Conservation (phyloP, 1,139 yeast genomes). For the Pneumocystis wakefieldiae region DNA sequence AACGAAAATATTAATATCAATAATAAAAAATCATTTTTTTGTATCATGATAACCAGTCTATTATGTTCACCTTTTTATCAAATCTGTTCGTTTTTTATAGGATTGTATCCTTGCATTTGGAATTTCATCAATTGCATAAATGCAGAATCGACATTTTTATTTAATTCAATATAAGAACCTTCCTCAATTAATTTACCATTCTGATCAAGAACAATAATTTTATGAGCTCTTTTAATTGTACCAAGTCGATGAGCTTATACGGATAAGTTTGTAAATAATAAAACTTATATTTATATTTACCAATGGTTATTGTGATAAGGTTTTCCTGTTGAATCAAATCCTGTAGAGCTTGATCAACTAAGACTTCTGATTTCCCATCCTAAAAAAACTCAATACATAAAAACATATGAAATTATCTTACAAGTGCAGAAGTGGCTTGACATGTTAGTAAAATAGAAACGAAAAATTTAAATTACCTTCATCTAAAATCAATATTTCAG, state of each 20-base stretch:
- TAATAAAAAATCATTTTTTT: conserved; percentile 1
- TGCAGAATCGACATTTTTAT: conserved; percentile 47
- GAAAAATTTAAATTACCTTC: conserved; percentile 30
- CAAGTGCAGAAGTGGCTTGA: conserved; percentile 23
- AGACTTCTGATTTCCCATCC: conserved; percentile 75
- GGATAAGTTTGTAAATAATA: neutral
- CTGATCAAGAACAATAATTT: conserved; percentile 61
- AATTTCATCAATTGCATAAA: conserved; percentile 44
- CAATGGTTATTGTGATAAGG: conserved; percentile 77
- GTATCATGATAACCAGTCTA: conserved; percentile 5
- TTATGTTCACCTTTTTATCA: conserved; percentile 9
- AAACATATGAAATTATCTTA: neutral
- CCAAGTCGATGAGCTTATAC: conserved; percentile 56
- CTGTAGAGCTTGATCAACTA: conserved; percentile 53
- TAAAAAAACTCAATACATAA: neutral
- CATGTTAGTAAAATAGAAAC: conserved; percentile 43
- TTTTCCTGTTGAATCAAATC: conserved; percentile 45
- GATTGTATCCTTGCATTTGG: neutral
- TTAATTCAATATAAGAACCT: conserved; percentile 55
- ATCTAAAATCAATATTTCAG: conserved; percentile 55
- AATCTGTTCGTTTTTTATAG: neutral
- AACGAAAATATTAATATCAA: neutral
- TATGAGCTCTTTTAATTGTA: conserved; percentile 72
- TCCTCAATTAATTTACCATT: conserved; percentile 75
- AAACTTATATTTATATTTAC: neutral